phyloP scores from a whole-genome alignment of 2,329 filamentous ascomycete genomes.

The Arthrobotrys megalospora region DNA sequence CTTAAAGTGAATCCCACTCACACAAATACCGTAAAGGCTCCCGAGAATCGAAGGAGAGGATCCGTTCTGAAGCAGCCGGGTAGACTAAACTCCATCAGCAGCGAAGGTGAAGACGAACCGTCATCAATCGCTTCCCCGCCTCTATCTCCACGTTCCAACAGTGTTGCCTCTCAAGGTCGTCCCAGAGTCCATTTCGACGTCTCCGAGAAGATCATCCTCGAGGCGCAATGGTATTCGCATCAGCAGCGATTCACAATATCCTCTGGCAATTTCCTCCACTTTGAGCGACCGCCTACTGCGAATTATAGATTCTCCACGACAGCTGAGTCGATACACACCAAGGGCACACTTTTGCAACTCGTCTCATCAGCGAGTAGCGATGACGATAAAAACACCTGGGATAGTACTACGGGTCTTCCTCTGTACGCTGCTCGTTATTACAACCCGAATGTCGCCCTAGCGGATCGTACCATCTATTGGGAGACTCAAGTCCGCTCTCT shows the following conservation, averaged over 20 bases:
- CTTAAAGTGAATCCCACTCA: conserved; percentile 13
- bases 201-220: conserved; percentile 51
- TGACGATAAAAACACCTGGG: conserved; percentile 59
- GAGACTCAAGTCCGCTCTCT: conserved; percentile 48
- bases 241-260: conserved; percentile 58
- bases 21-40: conserved; percentile 24
- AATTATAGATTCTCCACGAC: conserved; percentile 58
- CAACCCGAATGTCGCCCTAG: conserved; percentile 35
- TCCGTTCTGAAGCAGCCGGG: conserved; percentile 47
- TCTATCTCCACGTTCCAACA: conserved; percentile 56
- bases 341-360: conserved; percentile 52
- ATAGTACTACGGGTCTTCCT: conserved; percentile 48
- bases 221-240: conserved; percentile 58
- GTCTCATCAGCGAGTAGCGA: conserved; percentile 50
- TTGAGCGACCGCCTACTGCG: conserved; percentile 52
- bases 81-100: conserved; percentile 42
- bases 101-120: conserved; percentile 25
- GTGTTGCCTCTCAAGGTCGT: conserved; percentile 36
- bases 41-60: conserved; percentile 32
- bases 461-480: conserved; percentile 56
- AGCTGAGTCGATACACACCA: conserved; percentile 57
- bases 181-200: conserved; percentile 56
- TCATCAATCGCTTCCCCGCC: conserved; percentile 34
- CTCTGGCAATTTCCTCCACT: conserved; percentile 55
- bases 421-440: conserved; percentile 56